Percentiles rank a stretch among this genome's conserved stretches.
Conservation (phyloP, 768 basidiomycete species). For the Mycena chlorophos region DNA sequence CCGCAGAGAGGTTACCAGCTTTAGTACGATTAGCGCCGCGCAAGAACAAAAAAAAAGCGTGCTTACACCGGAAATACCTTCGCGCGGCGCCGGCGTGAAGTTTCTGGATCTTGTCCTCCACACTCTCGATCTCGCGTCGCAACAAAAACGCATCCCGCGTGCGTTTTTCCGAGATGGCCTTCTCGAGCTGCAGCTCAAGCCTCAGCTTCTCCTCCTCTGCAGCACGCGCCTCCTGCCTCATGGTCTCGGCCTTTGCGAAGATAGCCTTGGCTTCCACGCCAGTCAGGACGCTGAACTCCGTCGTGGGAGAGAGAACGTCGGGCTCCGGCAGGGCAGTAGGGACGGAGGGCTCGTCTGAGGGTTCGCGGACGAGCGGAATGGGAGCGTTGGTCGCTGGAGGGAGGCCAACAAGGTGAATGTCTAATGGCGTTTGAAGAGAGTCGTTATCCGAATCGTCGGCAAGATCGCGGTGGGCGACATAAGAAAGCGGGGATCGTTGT, state of each 20-base stretch:
- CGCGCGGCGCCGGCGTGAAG: conserved; percentile 48
- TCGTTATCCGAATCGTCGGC: conserved; percentile 1
- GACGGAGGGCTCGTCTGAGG: not conserved
- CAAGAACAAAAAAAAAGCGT: not conserved
- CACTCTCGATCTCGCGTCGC: conserved; percentile 37
- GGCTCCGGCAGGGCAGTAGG: not conserved
- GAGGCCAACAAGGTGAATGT: conserved; percentile 2
- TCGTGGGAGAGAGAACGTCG: conserved; percentile 2
- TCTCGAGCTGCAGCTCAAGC: conserved; percentile 30
- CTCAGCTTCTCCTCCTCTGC: conserved; percentile 32
- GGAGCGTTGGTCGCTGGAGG: conserved; percentile 3
- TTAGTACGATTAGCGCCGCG: conserved; percentile 3
- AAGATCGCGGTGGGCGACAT: not conserved
- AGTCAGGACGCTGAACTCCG: conserved; percentile 15
- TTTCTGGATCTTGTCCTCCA: conserved; percentile 35
- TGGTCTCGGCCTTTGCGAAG: conserved; percentile 32
- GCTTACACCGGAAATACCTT: conserved; percentile 46
- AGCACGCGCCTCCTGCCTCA: conserved; percentile 42
- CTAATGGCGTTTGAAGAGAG: conserved; percentile 19
- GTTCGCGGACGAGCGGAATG: not conserved
- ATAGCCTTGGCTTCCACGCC: conserved; percentile 9
- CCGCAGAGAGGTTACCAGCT: conserved; percentile 45
- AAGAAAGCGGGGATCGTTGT: not conserved
- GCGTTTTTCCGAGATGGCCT: conserved; percentile 33
- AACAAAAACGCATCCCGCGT: conserved; percentile 42